Evolutionary conservation across 2,329 filamentous ascomycete genomes (phyloP), one percentile per base, ranked within the genome.

Genomic region (Fusarium foetens): DNA sequence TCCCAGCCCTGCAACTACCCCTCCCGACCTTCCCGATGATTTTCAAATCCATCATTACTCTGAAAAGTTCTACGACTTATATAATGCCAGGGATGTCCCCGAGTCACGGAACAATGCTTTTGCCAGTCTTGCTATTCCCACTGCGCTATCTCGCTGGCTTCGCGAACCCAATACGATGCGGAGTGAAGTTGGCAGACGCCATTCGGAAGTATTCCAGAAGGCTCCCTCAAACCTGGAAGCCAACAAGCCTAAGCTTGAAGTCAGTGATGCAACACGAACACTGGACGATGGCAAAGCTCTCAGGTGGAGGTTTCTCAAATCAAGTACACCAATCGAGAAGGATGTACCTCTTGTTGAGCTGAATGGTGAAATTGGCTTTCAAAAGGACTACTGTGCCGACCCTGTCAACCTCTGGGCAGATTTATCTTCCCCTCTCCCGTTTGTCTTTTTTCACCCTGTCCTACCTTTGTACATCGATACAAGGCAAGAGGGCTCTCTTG

Each of bases 381-480:
- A 94, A 74, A 90, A 90, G 53, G 88, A 92, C 65, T 94, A 94
- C 74, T 93, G 90, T 72, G 84, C 87, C 16, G 87, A 93, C 59
- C 84, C 87, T 2, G 86, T 86, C 35, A 94, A 93, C 74, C 85
- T 90, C 13, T 94, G 91, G 91, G 83, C 87, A 38, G 91, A 93
- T 58, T 81, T 93, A 16, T 87, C 85, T 19, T 89, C 88, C 6
- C 89, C 90, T 7, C 82, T 90, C 4, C 93, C 93, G 2, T 94
- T 94, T 75, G 92, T 95, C 29, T 94, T 95, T 79, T 95, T 98
- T 81, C 95, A 97, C 77, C 94, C 94, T 2, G 88, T 91, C 65
- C 89, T 98, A 13, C 95, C 95, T 1, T 88, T 99, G 17, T 97
- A 95, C 82, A 96, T 99, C 77, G 96, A 98, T 81, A 96, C 95